Evolutionary conservation across 257 asterid species (phyloP), one percentile per base, ranked within the genome.

Genomic region (Ophiorrhiza pumila): DNA sequence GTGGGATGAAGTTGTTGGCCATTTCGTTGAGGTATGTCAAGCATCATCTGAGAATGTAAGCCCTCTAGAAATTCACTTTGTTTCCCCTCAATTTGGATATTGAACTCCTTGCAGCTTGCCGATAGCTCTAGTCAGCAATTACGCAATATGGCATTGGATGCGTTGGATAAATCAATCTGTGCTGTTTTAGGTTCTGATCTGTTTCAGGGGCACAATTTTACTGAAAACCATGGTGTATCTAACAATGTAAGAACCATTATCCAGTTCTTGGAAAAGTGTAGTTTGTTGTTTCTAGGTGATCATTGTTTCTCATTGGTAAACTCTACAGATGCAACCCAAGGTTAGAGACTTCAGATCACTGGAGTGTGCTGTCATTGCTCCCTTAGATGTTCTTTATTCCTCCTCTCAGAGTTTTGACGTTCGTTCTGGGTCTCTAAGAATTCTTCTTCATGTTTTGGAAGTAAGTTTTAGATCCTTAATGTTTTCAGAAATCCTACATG

Each of bases 391-490:
- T 80, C 97, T 94, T 41, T 94, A 86, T 84, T 88, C 90, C 65
- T 87, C 90, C 73, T 84, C 95, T 75, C 85, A 87, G 80, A 83
- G 81, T 77, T 79, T 80, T 64, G 99, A 94, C 72, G 86, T 90
- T 69, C 97, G 96, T 47, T 85, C 82, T 71, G 98, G 96, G 78
- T 92, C 97, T 72, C 80, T 94, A 74, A 94, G 87, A 83, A 90
- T 91, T 83, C 97, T 94, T 84, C 80, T 94, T 86, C 99, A 94
- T 73, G 98, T 91, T 65, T 79, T 94, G 69, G 99, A 91, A 96
- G 99, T 90, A 82, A 70, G 58, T 46, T 14, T 73, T 57, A n/a
- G 27, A 76, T 76, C 47, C n/a, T 66, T 69, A n/a, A n/a, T n/a
- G n/a, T n/a, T n/a, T n/a, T n/a, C n/a, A n/a, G n/a, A n/a, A n/a